These are phyloP conservation scores for Sicyos baderoa DNA, from an alignment of 306 rosid species.

Conservation along the genomic window DNA sequence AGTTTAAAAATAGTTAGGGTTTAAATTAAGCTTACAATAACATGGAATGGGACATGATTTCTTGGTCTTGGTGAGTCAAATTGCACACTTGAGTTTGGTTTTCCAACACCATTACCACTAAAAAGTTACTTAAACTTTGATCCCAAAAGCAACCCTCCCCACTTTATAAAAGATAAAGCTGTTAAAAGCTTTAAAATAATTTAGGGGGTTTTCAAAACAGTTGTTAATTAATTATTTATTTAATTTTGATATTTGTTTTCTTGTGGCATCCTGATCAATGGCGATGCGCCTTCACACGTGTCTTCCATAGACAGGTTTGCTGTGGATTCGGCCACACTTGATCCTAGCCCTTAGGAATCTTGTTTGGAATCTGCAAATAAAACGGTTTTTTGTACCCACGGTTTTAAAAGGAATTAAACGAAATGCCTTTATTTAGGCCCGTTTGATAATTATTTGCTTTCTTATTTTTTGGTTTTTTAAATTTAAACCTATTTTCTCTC, in stretches of 20 bases:
- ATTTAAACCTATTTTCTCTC: too few species aligned
- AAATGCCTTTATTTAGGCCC: too few species aligned
- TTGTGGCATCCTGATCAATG: not conserved
- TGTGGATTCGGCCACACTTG: not conserved
- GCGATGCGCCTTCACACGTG: not conserved
- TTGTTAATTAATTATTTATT: not conserved
- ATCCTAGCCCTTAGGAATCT: conserved; percentile 1
- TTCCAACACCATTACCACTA: too few species aligned
- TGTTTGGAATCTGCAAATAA: not conserved
- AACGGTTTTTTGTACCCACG: not conserved
- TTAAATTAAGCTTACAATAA: not conserved
- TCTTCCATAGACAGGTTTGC: not conserved
- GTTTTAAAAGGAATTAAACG: too few species aligned
- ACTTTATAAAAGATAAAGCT: conserved; percentile 18
- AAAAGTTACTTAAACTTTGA: too few species aligned
- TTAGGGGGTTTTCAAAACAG: too few species aligned
- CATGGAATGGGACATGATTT: not conserved
- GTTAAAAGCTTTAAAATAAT: not conserved
- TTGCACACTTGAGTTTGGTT: conserved; percentile 8
- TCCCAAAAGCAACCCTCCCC: conserved; percentile 3
- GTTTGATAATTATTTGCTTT: too few species aligned
- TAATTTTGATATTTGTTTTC: not conserved
- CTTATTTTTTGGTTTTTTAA: too few species aligned
- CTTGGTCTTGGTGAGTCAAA: conserved; percentile 15
- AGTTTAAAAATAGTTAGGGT: not conserved